Evolutionary conservation across 2,329 filamentous ascomycete genomes (phyloP), one percentile per base, ranked within the genome.

Genomic region (Fusarium brevicatenulatum): DNA sequence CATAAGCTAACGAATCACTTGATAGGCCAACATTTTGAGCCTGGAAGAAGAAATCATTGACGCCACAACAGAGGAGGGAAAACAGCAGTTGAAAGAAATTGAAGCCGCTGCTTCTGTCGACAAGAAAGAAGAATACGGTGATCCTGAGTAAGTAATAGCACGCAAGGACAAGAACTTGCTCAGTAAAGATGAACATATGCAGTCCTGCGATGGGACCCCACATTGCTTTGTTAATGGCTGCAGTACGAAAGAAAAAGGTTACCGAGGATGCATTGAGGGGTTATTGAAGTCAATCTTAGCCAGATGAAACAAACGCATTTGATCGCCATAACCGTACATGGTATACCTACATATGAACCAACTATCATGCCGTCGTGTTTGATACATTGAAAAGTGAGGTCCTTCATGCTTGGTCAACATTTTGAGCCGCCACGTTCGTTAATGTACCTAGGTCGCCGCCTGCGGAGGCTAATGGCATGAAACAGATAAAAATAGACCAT

Each of bases 1-100:
- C 18, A 54, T 46, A 50, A 28, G 61, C 78, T 80, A 75, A 80
- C 68, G 34, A n/a, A 47, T 40, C 34, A 57, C 19, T 43, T 60
- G 39, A 58, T 71, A 91, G 84, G 94, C 94, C 21, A 94, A 93
- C 42, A 95, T 98, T 86, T 83, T 99, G 74, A 97, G 93, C 80
- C 82, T 99, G 56, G 95, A 98, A 81, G 91, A 97, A 79, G 91
- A 97, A 55, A 94, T 99, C 57, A 97, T 99, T 75, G 96, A 99
- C 83, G 94, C 95, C 2, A 99, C 95, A 50, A 97, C 95, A 5
- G 92, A 95, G 79, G 91, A 96, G 80, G 95, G 95, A 7, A 89
- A 92, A 85, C 89, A 91, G 80, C 91, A 91, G 79, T 86, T 95
- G 76, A 92, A 93, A 83, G 90, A 95, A 73, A 88, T 97, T 68